Evolutionary conservation across 106 monocot species (phyloP).

Genomic region (Apostasia ramifera): DNA sequence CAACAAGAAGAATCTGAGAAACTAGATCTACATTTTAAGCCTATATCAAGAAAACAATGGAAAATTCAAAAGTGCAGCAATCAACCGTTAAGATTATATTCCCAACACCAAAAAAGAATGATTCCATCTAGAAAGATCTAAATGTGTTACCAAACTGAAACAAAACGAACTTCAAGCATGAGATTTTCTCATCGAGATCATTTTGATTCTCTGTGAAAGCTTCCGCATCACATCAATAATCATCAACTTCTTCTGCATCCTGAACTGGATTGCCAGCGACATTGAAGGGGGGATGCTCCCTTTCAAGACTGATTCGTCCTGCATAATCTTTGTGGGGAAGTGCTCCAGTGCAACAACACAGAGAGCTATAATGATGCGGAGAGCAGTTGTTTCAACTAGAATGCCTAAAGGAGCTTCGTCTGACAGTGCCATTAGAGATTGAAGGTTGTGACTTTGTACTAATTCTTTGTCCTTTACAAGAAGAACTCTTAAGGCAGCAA

Average conservation of each 20-base stretch:
- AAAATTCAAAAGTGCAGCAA: background rate
- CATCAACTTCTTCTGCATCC: slow-evolving; percentile 85
- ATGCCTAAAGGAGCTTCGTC: slow-evolving; percentile 61
- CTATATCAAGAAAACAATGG: background rate
- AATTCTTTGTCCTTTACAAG: slow-evolving; percentile 33
- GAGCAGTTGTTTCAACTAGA: slow-evolving; percentile 44
- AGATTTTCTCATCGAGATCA: slow-evolving; percentile 31
- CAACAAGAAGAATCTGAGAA: no score
- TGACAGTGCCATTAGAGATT: slow-evolving; percentile 51
- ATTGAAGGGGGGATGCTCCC: slow-evolving; percentile 30
- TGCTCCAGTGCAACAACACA: slow-evolving; percentile 62
- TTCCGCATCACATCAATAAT: slow-evolving; percentile 73
- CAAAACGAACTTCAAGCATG: slow-evolving; percentile 10
- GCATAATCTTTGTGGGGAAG: slow-evolving; percentile 91
- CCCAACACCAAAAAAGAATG: no score
- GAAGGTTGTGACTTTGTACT: slow-evolving; percentile 27
- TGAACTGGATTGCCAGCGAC: slow-evolving; percentile 63
- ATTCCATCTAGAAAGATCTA: no score
- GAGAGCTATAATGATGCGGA: slow-evolving; percentile 64
- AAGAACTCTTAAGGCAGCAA: slow-evolving; percentile 78
- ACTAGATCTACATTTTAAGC: background rate
- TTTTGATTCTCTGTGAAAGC: slow-evolving; percentile 58
- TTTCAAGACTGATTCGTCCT: slow-evolving; percentile 74
- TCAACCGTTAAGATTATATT: no score
- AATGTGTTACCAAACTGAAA: background rate